phyloP scores from a whole-genome alignment of 345 rosid genomes.

The Rhizophora apiculata region DNA sequence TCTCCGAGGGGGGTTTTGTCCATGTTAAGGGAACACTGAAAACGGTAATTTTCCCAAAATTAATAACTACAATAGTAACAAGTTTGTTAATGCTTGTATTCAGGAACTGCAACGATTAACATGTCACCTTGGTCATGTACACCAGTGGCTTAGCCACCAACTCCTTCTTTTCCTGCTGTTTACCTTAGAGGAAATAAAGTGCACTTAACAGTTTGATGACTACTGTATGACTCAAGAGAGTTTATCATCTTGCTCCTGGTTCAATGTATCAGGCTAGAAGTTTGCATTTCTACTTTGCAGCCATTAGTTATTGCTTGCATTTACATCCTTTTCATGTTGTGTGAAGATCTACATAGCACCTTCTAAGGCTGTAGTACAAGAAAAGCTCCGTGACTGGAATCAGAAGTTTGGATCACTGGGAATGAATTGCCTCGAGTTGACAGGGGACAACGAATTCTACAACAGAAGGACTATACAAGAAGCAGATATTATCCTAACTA shows the following conservation, averaged over 20 bases:
- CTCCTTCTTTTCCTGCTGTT: not conserved
- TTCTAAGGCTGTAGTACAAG: conserved; percentile 94
- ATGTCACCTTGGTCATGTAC: too few relatives aligned
- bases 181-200: not conserved
- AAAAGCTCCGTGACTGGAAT: conserved; percentile 91
- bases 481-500: conserved; percentile 87
- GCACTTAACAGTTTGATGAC: not conserved
- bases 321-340: conserved; percentile 24
- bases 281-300: not conserved
- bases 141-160: too few relatives aligned
- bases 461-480: conserved; percentile 70
- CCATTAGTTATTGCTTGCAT: conserved; percentile 6
- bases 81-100: not conserved
- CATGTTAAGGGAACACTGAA: conserved; percentile 83
- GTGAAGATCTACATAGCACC: conserved; percentile 84
- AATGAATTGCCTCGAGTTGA: conserved; percentile 81
- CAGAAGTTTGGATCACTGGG: conserved; percentile 80
- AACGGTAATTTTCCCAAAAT: conserved; percentile 46
- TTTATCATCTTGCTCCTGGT: not conserved
- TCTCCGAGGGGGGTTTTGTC: conserved; percentile 55
- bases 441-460: conserved; percentile 84
- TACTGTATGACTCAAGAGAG: too few relatives aligned
- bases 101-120: not conserved
- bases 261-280: not conserved
- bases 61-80: not conserved